Evolutionary conservation across 352 stramenopile species (phyloP), one percentile per base, ranked within the genome.

Genomic region (Globisporangium okanoganense): DNA sequence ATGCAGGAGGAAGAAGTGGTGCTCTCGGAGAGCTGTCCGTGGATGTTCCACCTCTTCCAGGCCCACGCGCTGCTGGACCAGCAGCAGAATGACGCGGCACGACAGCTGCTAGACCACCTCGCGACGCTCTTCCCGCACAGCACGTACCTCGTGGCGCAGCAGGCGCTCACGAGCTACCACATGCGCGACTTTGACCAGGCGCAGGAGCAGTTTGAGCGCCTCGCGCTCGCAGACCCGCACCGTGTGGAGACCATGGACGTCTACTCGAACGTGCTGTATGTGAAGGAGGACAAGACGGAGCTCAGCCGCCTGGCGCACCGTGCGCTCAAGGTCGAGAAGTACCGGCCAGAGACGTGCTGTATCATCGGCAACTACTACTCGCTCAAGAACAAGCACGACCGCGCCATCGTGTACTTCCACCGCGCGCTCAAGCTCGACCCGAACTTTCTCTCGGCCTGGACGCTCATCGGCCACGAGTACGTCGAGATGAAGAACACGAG

Each of bases 401-500:
- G 96, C 58, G 97, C 97, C 3, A 96, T 99, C 44, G 74, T 97
- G 54, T 99, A 99, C 72, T 99, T 99, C 73, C 87, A 98, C 61
- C 87, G 97, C 25, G 93, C 94, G 22, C 76, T 99, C 6, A 97
- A 96, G 60, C 75, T 99, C 16, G 91, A 99, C 76, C 90, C 86
- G 3, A 91, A 90, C 14, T 99, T 97, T 66, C 73, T 98, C 5
- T 97, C 88, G 36, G 96, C 97, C 0, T 99, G 97, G 96, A 99
- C 96, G 31, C 80, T 99, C 9, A 98, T 99, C 60, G 97, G 97
- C 12, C 97, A 99, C 75, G 97, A 99, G 73, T 99, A 98, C 74
- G 88, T 99, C 31, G 97, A 99, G 75, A 93, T 99, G 81, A 99
- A 98, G 72, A 99, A 99, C 72, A 98, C 96, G 33, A 94, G 92